Base-by-base conservation (phyloP, 1,284 basidiomycete species). In the Porogramme epimiltina region DNA sequence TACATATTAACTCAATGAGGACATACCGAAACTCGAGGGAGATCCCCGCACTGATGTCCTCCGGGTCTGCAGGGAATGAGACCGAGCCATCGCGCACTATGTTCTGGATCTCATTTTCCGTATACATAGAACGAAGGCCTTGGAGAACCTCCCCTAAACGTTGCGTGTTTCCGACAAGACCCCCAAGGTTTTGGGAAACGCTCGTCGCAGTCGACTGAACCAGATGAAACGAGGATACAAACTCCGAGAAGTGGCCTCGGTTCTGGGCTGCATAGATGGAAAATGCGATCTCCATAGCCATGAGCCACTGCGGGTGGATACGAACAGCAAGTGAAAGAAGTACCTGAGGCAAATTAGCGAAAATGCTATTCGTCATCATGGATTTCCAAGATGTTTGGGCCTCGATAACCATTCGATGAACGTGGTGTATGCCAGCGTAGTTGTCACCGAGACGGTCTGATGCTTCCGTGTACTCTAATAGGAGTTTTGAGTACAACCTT, bases 191-290 rank as follows among this genome's bases (percentile, higher is more conserved):
- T 73, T 76, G n/a, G 62, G 78, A 76, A 61, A 91, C 89, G 1
- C 71, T 66, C 16, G 62, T 63, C 0, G 85, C 78, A 2, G 86
- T 82, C 31, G 80, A 75, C 33, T 82, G 85, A 26, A 91, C 81
- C 13, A 91, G 75, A 49, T 82, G 79, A 24, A 91, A 73, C 3
- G 88, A 87, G 2, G 87, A 83, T 10, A 91, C 72, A 0, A 87
- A 86, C 25, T 89, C 67, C 0, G 89, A 87, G 56, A 90, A 86
- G 8, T 82, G 79, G 2, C 78, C 67, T 2, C 89, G 88, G 52
- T 85, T 78, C 65, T 84, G 81, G 11, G 86, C 79, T 5, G 87
- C 87, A 44, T 86, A 81, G 3, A 91, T 69, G 3, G 84, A 81
- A 63, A 90, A 91, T 1, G 84, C 78, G 42, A 90, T 80, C 86